Base-by-base conservation (phyloP, 208 protist genomes). In the Endotrypanum monterogeii region DNA sequence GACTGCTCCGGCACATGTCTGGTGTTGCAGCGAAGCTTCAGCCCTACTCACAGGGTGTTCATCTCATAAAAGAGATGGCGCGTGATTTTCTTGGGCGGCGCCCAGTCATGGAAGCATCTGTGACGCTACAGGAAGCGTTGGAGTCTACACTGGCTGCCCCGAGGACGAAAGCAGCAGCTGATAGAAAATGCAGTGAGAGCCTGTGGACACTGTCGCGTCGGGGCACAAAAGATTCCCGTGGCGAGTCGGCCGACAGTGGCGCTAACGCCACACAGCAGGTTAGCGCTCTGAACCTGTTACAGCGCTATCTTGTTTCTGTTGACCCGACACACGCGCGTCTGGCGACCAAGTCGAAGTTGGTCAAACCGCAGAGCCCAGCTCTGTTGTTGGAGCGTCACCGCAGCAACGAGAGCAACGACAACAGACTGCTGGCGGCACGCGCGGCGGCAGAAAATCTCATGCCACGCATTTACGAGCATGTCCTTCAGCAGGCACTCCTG, bases 401-500 rank as follows among this genome's bases (percentile, higher is more conserved):
- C 2, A 20, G n/a, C 50, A 75, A 30, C 18, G n/a, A 23, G 44
- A 56, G 20, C 54, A 61, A 14, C 30, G 50, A 35, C 41, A 46
- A 18, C n/a, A 62, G 30, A 51, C 67, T 52, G 63, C 39, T 54
- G 63, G 55, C 76, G 66, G 56, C 71, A 60, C 76, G 11, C 51
- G 76, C 76, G 37, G 71, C 76, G 14, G 70, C 58, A 6, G 70
- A 72, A 41, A 62, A 28, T 44, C 71, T 81, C 28, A 69, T 48
- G 30, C 71, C 76, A 32, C 76, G 70, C 39, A 72, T 81, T 44
- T 76, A 81, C 71, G 76, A 81, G 58, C 76, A 81, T 41, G 35
- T 62, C 11, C 70, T 81, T 6, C 76, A 81, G 71, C 76, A 81
- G 51, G 76, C 73, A 44, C 37, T 81, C 5, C 58, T 81, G 50